Evolutionary conservation across 257 asterid species (phyloP), one percentile per base, ranked within the genome.

Genomic region (Dorcoceras hygrometricum): DNA sequence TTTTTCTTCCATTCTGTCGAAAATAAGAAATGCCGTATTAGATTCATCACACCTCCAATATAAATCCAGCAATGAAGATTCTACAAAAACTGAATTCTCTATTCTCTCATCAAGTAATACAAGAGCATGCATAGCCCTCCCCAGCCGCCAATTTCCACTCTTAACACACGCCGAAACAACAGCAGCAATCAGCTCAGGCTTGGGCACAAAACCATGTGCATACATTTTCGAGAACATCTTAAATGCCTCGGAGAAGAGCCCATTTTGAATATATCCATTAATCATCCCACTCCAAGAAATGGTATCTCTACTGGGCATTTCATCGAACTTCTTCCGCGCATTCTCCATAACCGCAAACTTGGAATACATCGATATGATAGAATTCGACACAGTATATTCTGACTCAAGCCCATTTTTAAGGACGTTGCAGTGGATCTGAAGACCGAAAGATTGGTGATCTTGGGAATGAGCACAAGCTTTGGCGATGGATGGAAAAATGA

Each of bases 101-200:
- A 84, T 22, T 51, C 83, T 82, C 43, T 84, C 86, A 36, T 90
- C 96, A 16, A 84, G 70, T 29, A 63, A 55, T 68, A 77, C 67
- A 56, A 90, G 87, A 60, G 77, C 81, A 71, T 90, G 97, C 16
- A 90, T 68, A 29, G 76, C 84, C 65, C 76, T 82, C 65, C 96
- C 96, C 5, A 86, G 56, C 60, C 76, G 68, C 76, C 80, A 73
- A 75, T 62, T 77, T 72, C 59, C 87, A 14, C 32, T 75, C 76
- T 72, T 73, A 18, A 64, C 71, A 73, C 97, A 85, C 25, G 80
- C 68, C 0, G 94, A 73, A 25, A 90, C 62, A 67, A 83, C 68
- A 29, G 84, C 51, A 23, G 95, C 95, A 9, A 84, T 67, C 69
- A 90, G 24, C 80, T 90, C 97, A n/a, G 95, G 80, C 74, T 84